Conservation (phyloP, 331 rosid species). For the Malus hybrid region DNA sequence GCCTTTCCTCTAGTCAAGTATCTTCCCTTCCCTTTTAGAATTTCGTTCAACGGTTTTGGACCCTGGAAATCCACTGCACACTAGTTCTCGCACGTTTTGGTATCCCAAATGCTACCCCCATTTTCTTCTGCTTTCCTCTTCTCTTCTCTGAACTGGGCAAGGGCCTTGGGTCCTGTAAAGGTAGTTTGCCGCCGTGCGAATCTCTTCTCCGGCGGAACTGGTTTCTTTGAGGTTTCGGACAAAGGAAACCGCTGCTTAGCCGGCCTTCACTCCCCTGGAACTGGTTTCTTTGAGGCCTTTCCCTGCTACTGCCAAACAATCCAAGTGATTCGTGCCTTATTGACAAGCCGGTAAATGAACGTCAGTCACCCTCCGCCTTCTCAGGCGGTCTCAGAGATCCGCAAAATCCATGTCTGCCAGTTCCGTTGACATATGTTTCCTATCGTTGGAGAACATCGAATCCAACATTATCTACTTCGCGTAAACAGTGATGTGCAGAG, state of each 20-base stretch:
- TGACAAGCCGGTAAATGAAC: slow-evolving; percentile 27
- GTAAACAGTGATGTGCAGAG: too few species aligned
- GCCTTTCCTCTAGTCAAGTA: slow-evolving; percentile 21
- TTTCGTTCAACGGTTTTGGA: slow-evolving; percentile 62
- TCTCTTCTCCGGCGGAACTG: slow-evolving; percentile 26
- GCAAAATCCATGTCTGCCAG: slow-evolving; percentile 18
- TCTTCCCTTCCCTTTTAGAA: slow-evolving; percentile 55
- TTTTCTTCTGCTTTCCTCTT: slow-evolving; percentile 36
- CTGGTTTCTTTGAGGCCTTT: slow-evolving; percentile 12
- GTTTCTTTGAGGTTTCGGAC: slow-evolving; percentile 35
- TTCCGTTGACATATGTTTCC: slow-evolving; percentile 36
- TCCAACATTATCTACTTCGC: slow-evolving; percentile 7
- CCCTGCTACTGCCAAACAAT: slow-evolving; percentile 22
- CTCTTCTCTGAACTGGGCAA: slow-evolving; percentile 73
- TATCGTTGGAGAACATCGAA: slow-evolving; percentile 45
- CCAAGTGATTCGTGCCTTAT: slow-evolving; percentile 36
- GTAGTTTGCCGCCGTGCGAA: slow-evolving; percentile 13
- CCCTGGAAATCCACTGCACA: slow-evolving; percentile 40
- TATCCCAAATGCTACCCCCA: slow-evolving; percentile 2
- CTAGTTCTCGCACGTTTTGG: neutral
- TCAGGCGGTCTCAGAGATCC: slow-evolving; percentile 62
- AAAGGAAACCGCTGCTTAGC: slow-evolving; percentile 23
- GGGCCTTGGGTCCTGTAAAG: slow-evolving; percentile 79
- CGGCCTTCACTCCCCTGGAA: slow-evolving; percentile 19
- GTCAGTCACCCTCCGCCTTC: slow-evolving; percentile 31